phyloP scores from a whole-genome alignment of 352 stramenopile species.

The Phytophthora podocarpi region DNA sequence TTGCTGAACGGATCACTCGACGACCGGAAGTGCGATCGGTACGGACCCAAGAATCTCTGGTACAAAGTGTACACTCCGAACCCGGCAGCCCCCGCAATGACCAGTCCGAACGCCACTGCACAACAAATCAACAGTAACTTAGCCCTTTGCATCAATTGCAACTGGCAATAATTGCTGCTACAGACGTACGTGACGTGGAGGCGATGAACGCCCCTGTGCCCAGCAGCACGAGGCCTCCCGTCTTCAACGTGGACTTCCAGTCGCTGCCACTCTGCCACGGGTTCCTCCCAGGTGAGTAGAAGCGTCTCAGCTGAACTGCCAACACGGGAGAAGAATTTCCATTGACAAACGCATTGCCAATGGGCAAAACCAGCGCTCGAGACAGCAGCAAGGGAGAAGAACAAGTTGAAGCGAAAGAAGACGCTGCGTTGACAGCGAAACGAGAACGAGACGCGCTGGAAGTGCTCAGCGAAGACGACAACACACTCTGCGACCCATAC shows the following conservation, averaged over 20 bases:
- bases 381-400: background rate
- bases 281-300: conserved; percentile 41
- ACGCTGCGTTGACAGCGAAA: background rate
- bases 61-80: conserved; percentile 82
- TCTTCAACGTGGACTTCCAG: conserved; percentile 65
- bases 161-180: background rate
- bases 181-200: conserved; percentile 63
- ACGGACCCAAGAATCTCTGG: conserved; percentile 59
- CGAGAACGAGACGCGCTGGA: conserved; percentile 2
- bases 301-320: conserved; percentile 29
- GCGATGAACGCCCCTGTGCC: conserved; percentile 62
- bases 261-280: conserved; percentile 47
- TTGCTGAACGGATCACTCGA: conserved; percentile 44
- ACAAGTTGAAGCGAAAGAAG: background rate
- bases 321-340: background rate
- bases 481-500: background rate
- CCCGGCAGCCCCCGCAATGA: conserved; percentile 67
- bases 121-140: conserved; percentile 4
- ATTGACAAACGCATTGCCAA: background rate
- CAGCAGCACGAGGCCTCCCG: conserved; percentile 61
- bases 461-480: conserved; percentile 3
- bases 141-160: background rate
- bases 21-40: conserved; percentile 39
- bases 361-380: conserved; percentile 11
- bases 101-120: conserved; percentile 72